Evolutionary conservation across 345 rosid species (phyloP).

Genomic region (Pistacia vera): DNA sequence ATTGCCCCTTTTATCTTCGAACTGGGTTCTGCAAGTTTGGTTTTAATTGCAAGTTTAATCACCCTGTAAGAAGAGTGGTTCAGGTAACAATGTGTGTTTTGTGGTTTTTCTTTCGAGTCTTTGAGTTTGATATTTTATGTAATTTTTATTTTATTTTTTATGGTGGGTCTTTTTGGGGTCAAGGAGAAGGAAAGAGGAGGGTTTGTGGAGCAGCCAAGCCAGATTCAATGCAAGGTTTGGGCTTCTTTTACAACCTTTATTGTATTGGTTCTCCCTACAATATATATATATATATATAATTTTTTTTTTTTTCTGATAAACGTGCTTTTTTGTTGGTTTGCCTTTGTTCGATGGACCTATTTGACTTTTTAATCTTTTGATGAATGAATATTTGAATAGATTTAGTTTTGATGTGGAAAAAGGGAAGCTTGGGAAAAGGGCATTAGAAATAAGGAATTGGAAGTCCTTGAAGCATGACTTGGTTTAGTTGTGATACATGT

Average conservation of each 20-base stretch:
- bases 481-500: too few relatives aligned
- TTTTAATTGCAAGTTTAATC: conserved; percentile 29
- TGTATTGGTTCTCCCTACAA: neutral
- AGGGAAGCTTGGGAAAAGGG: neutral
- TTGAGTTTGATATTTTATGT: neutral
- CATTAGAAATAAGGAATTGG: too few relatives aligned
- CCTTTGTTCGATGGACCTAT: neutral
- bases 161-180: conserved; percentile 7
- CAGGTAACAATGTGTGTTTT: conserved; percentile 1
- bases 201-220: conserved; percentile 16
- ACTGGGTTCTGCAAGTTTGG: conserved; percentile 29
- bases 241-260: neutral
- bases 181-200: conserved; percentile 22
- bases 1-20: conserved; percentile 23
- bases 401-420: neutral
- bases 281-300: too few relatives aligned
- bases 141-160: neutral
- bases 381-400: neutral
- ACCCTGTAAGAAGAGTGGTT: conserved; percentile 15
- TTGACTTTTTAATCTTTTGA: neutral
- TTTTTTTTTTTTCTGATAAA: neutral
- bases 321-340: neutral
- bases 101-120: neutral
- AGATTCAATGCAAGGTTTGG: conserved; percentile 39
- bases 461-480: too few relatives aligned